phyloP scores from a whole-genome alignment of 257 asterid species.

The Solanum neorickii region DNA sequence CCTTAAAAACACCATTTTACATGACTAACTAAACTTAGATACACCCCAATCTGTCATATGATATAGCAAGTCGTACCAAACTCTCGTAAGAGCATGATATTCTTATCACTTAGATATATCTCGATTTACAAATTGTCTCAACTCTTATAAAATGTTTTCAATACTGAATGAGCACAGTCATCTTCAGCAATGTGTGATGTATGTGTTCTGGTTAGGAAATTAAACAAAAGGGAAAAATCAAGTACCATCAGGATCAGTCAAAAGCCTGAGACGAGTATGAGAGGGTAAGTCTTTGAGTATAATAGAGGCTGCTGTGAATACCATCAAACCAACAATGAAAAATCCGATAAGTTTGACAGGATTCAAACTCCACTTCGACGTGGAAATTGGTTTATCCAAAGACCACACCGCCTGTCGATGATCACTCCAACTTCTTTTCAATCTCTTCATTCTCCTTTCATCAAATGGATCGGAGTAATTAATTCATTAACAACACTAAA shows the following conservation, averaged over 20 bases:
- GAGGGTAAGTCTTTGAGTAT: slow-evolving; percentile 34
- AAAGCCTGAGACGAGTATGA: slow-evolving; percentile 25
- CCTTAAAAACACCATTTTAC: not conserved
- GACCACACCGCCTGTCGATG: not conserved
- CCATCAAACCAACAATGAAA: slow-evolving; percentile 29
- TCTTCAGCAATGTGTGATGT: not conserved
- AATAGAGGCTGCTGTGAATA: slow-evolving; percentile 32
- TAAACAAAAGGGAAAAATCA: not conserved
- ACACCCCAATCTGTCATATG: not conserved
- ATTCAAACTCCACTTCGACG: slow-evolving; percentile 18
- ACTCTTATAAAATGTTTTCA: too few relatives aligned
- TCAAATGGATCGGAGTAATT: not conserved
- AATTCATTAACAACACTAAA: not conserved
- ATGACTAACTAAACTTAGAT: not conserved
- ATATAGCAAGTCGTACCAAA: too few relatives aligned
- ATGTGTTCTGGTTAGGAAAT: not conserved
- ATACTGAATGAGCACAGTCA: too few relatives aligned
- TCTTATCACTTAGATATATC: too few relatives aligned
- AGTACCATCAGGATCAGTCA: slow-evolving; percentile 43
- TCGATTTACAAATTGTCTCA: too few relatives aligned
- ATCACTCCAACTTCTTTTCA: not conserved
- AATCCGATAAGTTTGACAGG: slow-evolving; percentile 30
- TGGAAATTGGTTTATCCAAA: not conserved
- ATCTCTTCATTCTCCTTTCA: not conserved
- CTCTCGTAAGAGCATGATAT: too few relatives aligned